phyloP scores from a whole-genome alignment of 306 rosid species.

The Pterocarpus macrocarpus region DNA sequence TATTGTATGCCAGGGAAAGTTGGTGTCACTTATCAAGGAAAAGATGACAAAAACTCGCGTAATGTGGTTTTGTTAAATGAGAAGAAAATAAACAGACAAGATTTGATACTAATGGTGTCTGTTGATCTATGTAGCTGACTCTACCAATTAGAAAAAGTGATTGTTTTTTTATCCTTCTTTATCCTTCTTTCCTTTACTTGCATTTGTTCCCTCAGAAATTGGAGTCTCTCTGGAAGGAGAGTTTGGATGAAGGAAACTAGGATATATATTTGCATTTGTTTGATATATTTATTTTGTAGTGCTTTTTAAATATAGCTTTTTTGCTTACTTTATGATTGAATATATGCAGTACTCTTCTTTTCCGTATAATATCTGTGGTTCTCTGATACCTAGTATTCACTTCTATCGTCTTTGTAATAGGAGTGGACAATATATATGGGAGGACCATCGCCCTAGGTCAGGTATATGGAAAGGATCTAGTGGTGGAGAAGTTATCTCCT shows the following conservation, averaged over 20 bases:
- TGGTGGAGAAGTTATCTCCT: conserved; percentile 94
- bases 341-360: conserved; percentile 3
- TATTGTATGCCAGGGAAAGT: background rate
- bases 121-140: conserved; percentile 15
- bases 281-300: background rate
- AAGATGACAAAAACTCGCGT: background rate
- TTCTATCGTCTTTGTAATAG: conserved; percentile 51
- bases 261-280: background rate
- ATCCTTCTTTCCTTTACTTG: conserved; percentile 9
- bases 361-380: background rate
- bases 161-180: background rate
- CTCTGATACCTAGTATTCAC: background rate
- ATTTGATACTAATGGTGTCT: background rate
- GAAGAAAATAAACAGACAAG: background rate
- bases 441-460: conserved; percentile 96
- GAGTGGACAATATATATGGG: conserved; percentile 87
- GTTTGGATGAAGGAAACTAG: conserved; percentile 24
- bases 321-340: background rate
- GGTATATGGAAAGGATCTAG: conserved; percentile 93
- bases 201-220: conserved; percentile 23
- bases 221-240: conserved; percentile 1
- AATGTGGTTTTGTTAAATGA: conserved; percentile 18
- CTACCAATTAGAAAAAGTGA: background rate
- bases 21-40: background rate
- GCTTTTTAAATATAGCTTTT: background rate